A percentile compares a stretch with the other conserved stretches of the same genome.
Evolutionary conservation across 768 basidiomycete genomes (phyloP).

Genomic region (Lepiota subincarnata): DNA sequence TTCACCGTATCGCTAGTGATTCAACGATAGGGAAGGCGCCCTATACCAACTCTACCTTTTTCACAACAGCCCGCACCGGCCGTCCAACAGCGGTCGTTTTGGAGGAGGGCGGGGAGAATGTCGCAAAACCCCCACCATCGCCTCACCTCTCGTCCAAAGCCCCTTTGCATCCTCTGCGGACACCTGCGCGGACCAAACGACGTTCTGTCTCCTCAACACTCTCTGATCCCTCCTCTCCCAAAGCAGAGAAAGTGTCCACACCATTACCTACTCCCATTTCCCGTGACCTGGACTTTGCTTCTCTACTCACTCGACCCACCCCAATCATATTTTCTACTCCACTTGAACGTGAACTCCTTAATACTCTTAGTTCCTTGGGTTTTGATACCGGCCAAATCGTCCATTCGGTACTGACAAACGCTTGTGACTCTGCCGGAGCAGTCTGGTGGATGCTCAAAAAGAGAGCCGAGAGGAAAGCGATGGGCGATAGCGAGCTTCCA

Average conservation of each 20-base stretch:
- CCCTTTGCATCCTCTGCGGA: constrained; percentile 72
- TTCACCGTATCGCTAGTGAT: constrained; percentile 54
- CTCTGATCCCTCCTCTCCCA: constrained; percentile 56
- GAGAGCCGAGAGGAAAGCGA: constrained; percentile 61
- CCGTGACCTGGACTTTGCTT: constrained; percentile 57
- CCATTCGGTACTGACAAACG: constrained; percentile 89
- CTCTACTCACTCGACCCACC: constrained; percentile 57
- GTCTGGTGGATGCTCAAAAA: constrained; percentile 96
- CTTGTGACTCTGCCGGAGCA: constrained; percentile 88
- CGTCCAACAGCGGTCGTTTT: constrained; percentile 44
- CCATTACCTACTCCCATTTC: constrained; percentile 33
- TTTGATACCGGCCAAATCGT: constrained; percentile 93
- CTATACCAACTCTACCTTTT: constrained; percentile 34
- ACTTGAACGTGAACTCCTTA: constrained; percentile 76
- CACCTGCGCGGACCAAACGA: constrained; percentile 92
- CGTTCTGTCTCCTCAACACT: constrained; percentile 90
- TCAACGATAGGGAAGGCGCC: constrained; percentile 52
- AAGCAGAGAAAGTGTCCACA: constrained; percentile 39
- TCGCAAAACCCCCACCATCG: constrained; percentile 19
- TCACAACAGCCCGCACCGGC: constrained; percentile 24
- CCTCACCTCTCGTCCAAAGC: constrained; percentile 29
- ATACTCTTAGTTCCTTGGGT: constrained; percentile 68
- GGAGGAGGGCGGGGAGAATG: constrained; percentile 43
- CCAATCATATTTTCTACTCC: constrained; percentile 87
- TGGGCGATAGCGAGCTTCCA: constrained; percentile 27